Evolutionary conservation across 2,329 filamentous ascomycete species (phyloP), one percentile per base, ranked within the genome.

Genomic region (Fusarium phyllophilum): DNA sequence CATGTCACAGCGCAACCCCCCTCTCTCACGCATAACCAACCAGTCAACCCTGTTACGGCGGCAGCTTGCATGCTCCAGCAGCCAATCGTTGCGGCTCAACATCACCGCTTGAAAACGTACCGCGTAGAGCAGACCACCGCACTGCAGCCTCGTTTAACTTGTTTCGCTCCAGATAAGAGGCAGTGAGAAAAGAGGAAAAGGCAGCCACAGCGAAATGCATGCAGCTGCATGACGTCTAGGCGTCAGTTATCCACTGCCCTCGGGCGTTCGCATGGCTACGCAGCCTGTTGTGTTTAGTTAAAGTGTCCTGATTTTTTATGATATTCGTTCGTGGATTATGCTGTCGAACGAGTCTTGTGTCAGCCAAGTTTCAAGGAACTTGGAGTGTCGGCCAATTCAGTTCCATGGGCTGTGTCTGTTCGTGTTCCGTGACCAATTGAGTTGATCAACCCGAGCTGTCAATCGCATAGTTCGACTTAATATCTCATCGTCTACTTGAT

Each of bases 101-200:
- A 68, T 64, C 69, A 60, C 51, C 26, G 51, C 36, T 42, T 31
- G 51, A 54, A 68, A 68, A 68, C 66, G 36, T 22, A 44, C 64
- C 51, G 42, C 45, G 39, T 36, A 42, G 24, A 59, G 38, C 39
- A 62, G 68, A 46, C 67, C 67, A 72, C 36, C 67, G 46, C 48
- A 58, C 68, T 72, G 61, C 70, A 74, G 73, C 73, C 73, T 75
- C 68, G 70, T 75, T 75, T 70, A 62, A 61, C 66, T 66, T 66
- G 62, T 54, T 62, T 60, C 42, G 49, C 34, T 44, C 33, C 15
- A 45, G 44, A 57, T 39, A 63, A 64, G 54, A 71, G 38, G 56
- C 33, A 71, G 49, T 51, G 56, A 59, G 56, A 58, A 36, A 44
- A 26, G 33, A 52, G 31, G 14, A 68, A 46, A 59, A 68, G 63